Conservation (phyloP, 2,329 filamentous ascomycete genomes). For the Huntiella savannae region DNA sequence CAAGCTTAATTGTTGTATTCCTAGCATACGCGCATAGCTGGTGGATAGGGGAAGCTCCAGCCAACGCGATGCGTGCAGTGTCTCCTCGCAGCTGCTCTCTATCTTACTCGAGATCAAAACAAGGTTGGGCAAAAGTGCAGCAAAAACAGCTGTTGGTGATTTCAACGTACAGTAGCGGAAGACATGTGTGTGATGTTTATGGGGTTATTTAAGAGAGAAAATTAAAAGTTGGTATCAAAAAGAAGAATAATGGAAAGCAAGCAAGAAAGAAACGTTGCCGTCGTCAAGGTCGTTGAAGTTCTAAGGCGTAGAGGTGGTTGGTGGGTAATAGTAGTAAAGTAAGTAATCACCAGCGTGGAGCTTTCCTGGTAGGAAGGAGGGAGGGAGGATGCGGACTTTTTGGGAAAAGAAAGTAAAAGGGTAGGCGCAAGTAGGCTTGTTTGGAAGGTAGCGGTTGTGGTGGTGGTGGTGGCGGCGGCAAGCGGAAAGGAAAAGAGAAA, state of each 20-base stretch:
- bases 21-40: not conserved
- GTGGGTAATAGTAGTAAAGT: too few species aligned
- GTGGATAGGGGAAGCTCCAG: conserved; percentile 3
- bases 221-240: conserved; percentile 9
- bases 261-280: conserved; percentile 8
- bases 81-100: too few species aligned
- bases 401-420: not conserved
- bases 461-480: too few species aligned
- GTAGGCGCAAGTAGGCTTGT: not conserved
- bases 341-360: conserved; percentile 12
- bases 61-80: too few species aligned
- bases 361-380: conserved; percentile 6
- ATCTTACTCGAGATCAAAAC: too few species aligned
- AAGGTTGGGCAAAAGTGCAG: not conserved
- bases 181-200: conserved; percentile 16
- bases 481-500: not conserved
- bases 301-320: not conserved
- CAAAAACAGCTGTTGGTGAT: conserved; percentile 2
- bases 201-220: conserved; percentile 1
- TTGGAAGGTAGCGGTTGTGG: not conserved
- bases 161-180: conserved; percentile 18
- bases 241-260: conserved; percentile 4
- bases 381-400: conserved; percentile 3
- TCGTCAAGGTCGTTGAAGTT: conserved; percentile 9
- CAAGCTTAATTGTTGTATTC: too few species aligned